Evolutionary conservation across 257 asterid genomes (phyloP), one percentile per base, ranked within the genome.

Genomic region (Capsicum pubescens): DNA sequence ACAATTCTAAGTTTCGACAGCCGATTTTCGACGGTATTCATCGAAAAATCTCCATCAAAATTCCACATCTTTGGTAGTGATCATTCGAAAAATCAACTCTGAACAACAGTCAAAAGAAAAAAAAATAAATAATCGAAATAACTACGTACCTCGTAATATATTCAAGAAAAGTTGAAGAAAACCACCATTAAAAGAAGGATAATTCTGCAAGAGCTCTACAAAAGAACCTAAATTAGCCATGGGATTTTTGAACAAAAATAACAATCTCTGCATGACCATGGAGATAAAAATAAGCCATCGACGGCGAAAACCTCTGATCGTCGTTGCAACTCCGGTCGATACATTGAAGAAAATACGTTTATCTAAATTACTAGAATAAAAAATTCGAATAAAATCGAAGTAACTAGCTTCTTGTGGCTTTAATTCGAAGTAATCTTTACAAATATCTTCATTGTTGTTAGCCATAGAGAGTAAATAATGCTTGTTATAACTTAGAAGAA

Each of bases 241-340:
- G 0, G 97, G 97, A 11, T n/a, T 84, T 85, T 82, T 87, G 76
- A 88, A 83, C 60, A 12, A 32, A 26, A 91, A 54, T 2, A 93
- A 10, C 0, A 86, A 9, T 82, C 91, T 94, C 78, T 92, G 95
- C 11, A 83, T 48, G n/a, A 88, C 84, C 0, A 93, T 84, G 1
- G 97, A 94, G 57, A 94, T 69, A 76, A 94, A 92, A 12, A 94
- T 56, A 56, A 93, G 88, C 97, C 95, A 94, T 86, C 97, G 87
- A 7, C 60, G 88, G 3, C 88, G 78, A 59, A 91, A 86, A 56
- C 88, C 81, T 76, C 81, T 3, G 46, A 81, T 46, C 68, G n/a
- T 78, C 16, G 57, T 85, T 12, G 42, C 77, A 10, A 57, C 85
- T 15, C 46, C 88, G 1, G 42, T 82, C 32, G 87, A 58, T 16